Percentiles rank a stretch among this genome's conserved stretches.
Evolutionary conservation across 2,329 filamentous ascomycete genomes (phyloP).

Genomic region (Corynespora cassiicola): DNA sequence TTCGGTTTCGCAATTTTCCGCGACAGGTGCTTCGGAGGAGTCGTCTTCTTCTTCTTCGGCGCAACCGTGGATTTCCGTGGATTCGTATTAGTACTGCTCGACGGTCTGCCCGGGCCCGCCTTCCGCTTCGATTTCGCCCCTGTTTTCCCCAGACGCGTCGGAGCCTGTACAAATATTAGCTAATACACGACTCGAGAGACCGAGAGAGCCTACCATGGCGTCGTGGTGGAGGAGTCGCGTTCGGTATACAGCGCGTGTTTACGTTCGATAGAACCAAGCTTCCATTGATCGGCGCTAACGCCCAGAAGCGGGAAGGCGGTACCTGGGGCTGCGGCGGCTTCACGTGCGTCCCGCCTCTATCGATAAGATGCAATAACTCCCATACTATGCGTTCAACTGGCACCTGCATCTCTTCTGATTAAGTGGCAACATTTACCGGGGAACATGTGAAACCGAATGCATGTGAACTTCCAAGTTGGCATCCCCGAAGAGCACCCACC

Average conservation of each 20-base stretch:
- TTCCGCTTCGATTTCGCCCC: slow-evolving; percentile 19
- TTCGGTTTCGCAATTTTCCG: not conserved
- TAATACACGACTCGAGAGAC: not conserved
- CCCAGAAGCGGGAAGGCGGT: no score
- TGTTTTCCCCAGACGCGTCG: slow-evolving; percentile 20
- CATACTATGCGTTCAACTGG: no score
- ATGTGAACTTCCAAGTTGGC: no score
- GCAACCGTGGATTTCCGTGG: not conserved
- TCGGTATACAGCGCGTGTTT: slow-evolving; percentile 18
- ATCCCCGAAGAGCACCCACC: no score
- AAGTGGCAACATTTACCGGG: no score
- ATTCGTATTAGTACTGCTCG: not conserved
- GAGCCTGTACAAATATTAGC: slow-evolving; percentile 29
- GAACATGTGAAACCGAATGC: no score
- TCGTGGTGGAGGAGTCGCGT: slow-evolving; percentile 22
- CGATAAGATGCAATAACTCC: no score
- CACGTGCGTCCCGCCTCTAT: no score
- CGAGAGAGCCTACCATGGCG: slow-evolving; percentile 34
- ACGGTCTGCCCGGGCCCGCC: not conserved
- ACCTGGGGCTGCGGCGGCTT: no score
- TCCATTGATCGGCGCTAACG: no score
- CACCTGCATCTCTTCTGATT: no score
- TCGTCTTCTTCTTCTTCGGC: slow-evolving; percentile 1
- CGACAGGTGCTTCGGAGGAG: not conserved
- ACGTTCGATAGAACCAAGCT: slow-evolving; percentile 13